These are phyloP conservation scores for Clathrospora elynae DNA, from an alignment of 2,329 filamentous ascomycete genomes.

Conservation along the genomic window DNA sequence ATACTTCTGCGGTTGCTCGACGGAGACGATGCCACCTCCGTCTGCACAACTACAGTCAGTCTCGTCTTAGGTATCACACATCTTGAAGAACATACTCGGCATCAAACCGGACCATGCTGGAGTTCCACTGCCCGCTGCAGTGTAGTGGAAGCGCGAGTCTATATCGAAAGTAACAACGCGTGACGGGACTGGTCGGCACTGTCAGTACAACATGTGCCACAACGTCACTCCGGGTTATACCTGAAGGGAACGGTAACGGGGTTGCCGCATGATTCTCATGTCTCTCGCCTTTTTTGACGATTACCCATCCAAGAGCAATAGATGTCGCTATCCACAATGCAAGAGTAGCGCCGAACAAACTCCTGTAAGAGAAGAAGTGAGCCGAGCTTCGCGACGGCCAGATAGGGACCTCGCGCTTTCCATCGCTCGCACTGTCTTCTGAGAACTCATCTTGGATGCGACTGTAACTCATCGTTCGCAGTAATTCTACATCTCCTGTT, in stretches of 20 bases:
- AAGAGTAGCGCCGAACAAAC: conserved; percentile 1
- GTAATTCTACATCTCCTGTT: too few relatives aligned
- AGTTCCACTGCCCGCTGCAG: conserved; percentile 2
- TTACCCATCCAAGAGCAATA: conserved; percentile 2
- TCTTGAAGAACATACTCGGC: conserved; percentile 3
- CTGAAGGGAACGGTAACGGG: conserved; percentile 4
- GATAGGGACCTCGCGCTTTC: background rate
- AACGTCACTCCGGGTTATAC: background rate
- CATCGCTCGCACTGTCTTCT: background rate
- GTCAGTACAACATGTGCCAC: background rate
- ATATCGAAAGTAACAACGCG: conserved; percentile 2
- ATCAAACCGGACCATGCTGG: conserved; percentile 7
- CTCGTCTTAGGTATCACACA: too few relatives aligned
- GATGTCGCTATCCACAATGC: conserved; percentile 4
- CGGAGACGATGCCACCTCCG: conserved; percentile 8
- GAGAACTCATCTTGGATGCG: background rate
- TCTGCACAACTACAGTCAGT: conserved; percentile 1
- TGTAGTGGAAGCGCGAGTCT: conserved; percentile 9
- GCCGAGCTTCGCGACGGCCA: background rate
- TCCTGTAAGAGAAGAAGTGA: background rate
- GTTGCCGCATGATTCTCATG: conserved; percentile 1
- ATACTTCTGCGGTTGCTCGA: conserved; percentile 5
- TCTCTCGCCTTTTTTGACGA: background rate
- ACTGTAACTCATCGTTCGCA: conserved; percentile 7
- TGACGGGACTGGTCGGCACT: conserved; percentile 4